phyloP scores from a whole-genome alignment of 257 asterid genomes.

The Solanum commersonii region DNA sequence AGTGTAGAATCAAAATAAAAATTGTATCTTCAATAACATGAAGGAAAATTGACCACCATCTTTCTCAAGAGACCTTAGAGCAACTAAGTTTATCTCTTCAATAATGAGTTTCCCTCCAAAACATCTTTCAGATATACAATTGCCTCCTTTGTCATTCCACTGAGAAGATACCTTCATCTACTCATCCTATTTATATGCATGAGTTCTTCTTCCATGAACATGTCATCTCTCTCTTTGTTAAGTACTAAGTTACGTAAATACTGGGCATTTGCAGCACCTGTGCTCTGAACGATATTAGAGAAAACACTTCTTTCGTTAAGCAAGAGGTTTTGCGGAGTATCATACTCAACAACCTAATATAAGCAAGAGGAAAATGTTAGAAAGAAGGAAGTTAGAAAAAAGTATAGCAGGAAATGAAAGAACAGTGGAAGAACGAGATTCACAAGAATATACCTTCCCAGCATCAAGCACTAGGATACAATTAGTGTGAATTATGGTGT shows the following conservation, averaged over 20 bases:
- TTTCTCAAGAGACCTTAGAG: conserved; percentile 29
- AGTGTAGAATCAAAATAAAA: background rate
- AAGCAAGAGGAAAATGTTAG: background rate
- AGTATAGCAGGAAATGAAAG: background rate
- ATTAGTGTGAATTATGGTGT: conserved; percentile 68
- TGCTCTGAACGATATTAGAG: conserved; percentile 67
- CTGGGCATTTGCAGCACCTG: conserved; percentile 72
- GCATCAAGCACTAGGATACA: conserved; percentile 57
- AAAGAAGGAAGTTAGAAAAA: background rate
- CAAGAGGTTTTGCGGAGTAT: conserved; percentile 49
- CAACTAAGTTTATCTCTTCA: conserved; percentile 41
- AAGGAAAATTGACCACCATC: conserved; percentile 66
- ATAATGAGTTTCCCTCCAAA: conserved; percentile 44
- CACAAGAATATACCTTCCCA: conserved; percentile 42
- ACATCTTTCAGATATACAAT: conserved; percentile 44
- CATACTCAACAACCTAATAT: conserved; percentile 50
- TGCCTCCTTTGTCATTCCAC: conserved; percentile 41
- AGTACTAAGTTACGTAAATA: conserved; percentile 53
- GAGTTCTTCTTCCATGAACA: background rate
- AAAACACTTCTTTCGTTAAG: conserved; percentile 45
- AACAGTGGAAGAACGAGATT: background rate
- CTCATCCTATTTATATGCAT: conserved; percentile 16
- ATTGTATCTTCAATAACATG: conserved; percentile 50
- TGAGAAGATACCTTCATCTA: conserved; percentile 38
- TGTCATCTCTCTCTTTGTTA: conserved; percentile 16